phyloP scores from a whole-genome alignment of 768 basidiomycete genomes.

The Boletus sp. region DNA sequence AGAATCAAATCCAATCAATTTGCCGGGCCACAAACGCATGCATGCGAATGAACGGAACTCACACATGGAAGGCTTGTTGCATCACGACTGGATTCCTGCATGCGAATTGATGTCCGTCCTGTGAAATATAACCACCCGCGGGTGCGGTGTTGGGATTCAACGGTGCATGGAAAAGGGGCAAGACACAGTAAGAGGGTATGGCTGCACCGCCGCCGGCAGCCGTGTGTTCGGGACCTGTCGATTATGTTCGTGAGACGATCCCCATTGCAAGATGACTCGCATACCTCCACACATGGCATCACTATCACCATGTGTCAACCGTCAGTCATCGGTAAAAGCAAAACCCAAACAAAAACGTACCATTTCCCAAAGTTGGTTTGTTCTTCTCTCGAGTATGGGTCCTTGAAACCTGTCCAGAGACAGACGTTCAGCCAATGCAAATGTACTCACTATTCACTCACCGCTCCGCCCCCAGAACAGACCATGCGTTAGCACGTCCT shows the following conservation, averaged over 20 bases:
- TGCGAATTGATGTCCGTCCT: conserved; percentile 52
- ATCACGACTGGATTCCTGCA: conserved; percentile 53
- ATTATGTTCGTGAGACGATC: background rate
- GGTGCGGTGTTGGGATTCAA: conserved; percentile 26
- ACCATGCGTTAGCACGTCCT: conserved; percentile 53
- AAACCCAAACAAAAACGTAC: conserved; percentile 27
- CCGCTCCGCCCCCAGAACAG: conserved; percentile 60
- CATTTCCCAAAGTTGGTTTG: conserved; percentile 52
- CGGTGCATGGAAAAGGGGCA: conserved; percentile 51
- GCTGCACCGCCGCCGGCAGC: conserved; percentile 36
- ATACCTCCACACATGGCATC: conserved; percentile 52
- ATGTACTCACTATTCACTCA: conserved; percentile 13
- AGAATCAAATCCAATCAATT: background rate
- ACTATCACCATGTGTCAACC: conserved; percentile 22
- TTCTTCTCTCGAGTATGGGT: conserved; percentile 61
- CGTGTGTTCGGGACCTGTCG: conserved; percentile 30
- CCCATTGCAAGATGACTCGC: background rate
- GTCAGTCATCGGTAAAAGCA: background rate
- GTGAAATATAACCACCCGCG: conserved; percentile 46
- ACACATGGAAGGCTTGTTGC: conserved; percentile 61
- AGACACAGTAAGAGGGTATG: conserved; percentile 50
- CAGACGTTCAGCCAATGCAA: background rate
- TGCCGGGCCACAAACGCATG: rapidly evolving
- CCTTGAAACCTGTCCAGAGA: conserved; percentile 48
- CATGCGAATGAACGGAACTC: conserved; percentile 23